These are phyloP conservation scores for Fraxinus quadrangulata DNA, from an alignment of 257 asterid genomes.

Conservation along the genomic window DNA sequence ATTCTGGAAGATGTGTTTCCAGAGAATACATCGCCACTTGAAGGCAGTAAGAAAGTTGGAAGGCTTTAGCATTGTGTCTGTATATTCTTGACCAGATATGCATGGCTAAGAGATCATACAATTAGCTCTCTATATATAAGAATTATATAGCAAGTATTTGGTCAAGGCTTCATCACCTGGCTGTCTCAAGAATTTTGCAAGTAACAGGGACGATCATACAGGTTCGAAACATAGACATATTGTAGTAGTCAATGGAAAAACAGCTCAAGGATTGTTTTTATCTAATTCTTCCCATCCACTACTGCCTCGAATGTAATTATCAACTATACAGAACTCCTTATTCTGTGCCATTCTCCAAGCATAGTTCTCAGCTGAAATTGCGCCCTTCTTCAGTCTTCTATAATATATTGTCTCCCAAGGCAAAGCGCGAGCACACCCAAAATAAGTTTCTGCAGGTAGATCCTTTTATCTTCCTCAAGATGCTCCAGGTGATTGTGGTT, in stretches of 20 bases:
- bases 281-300: constrained; percentile 56
- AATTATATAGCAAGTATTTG: background rate
- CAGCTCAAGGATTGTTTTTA: constrained; percentile 32
- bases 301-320: constrained; percentile 59
- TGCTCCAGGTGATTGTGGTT: constrained; percentile 38
- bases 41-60: background rate
- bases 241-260: background rate
- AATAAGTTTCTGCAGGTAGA: constrained; percentile 38
- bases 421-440: constrained; percentile 69
- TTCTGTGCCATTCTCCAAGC: constrained; percentile 51
- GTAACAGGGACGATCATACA: background rate
- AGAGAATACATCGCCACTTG: background rate
- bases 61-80: background rate
- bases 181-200: background rate
- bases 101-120: background rate
- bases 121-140: background rate
- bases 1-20: background rate
- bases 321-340: constrained; percentile 54
- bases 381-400: constrained; percentile 51
- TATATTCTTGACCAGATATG: background rate
- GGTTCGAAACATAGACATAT: constrained; percentile 3
- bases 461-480: constrained; percentile 40
- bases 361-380: constrained; percentile 50
- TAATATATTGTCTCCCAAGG: constrained; percentile 66
- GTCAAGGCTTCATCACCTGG: background rate